Evolutionary conservation across 1,139 yeast species (phyloP).

Genomic region (Yamadazyma blattariae): DNA sequence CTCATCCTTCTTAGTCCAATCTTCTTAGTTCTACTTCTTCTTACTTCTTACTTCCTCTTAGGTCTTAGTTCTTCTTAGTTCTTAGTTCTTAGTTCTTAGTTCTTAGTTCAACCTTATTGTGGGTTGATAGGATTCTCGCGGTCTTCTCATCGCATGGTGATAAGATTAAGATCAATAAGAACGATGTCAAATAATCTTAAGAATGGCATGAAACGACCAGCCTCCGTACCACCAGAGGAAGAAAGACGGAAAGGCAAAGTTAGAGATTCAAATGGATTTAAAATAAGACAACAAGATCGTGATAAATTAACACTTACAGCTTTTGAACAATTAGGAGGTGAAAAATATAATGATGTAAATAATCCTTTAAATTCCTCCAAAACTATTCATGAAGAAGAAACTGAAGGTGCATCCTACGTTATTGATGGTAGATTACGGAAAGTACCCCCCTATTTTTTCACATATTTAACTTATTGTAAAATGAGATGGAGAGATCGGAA

Average conservation of each 20-base stretch:
- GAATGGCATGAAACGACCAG: slow-evolving; percentile 21
- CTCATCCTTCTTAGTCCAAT: slow-evolving; percentile 1
- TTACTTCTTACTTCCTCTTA: no score
- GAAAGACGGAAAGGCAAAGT: slow-evolving; percentile 16
- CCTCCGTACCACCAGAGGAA: slow-evolving; percentile 18
- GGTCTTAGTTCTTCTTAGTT: no score
- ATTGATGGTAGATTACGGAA: slow-evolving; percentile 64
- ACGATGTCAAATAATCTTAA: slow-evolving; percentile 9
- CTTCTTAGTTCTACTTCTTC: no score
- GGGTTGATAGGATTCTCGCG: not conserved
- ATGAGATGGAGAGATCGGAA: slow-evolving; percentile 85
- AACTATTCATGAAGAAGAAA: slow-evolving; percentile 54
- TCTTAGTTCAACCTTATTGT: no score
- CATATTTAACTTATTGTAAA: slow-evolving; percentile 89
- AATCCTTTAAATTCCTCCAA: slow-evolving; percentile 27
- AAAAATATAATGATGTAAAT: slow-evolving; percentile 19
- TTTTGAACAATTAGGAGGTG: slow-evolving; percentile 40
- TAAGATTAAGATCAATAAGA: not conserved
- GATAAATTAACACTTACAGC: slow-evolving; percentile 44
- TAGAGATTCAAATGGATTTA: slow-evolving; percentile 49
- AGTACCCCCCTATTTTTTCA: slow-evolving; percentile 82
- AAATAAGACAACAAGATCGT: slow-evolving; percentile 42
- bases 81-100: no score
- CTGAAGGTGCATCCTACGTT: slow-evolving; percentile 49
- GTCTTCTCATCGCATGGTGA: slow-evolving; percentile 1